A percentile compares a stretch with the other conserved stretches of the same genome.
phyloP scores from a whole-genome alignment of 2,329 filamentous ascomycete species.

The Alternaria burnsii region DNA sequence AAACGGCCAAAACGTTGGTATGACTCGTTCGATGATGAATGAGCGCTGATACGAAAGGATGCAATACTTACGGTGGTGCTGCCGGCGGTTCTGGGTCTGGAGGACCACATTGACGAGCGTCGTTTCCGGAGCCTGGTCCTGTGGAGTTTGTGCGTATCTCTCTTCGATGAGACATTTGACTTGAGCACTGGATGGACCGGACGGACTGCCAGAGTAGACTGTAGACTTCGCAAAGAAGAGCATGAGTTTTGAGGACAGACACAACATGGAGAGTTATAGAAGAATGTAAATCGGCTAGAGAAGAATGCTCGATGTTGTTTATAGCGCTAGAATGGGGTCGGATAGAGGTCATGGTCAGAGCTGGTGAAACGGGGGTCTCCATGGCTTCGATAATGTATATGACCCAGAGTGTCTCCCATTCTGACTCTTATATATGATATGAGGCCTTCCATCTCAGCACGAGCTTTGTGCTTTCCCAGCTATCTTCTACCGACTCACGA shows the following conservation, averaged over 20 bases:
- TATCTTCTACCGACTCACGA: constrained; percentile 5
- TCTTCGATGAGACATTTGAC: neutral
- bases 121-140: neutral
- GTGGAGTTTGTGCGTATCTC: neutral
- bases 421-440: constrained; percentile 17
- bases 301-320: constrained; percentile 1
- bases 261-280: neutral
- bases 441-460: constrained; percentile 21
- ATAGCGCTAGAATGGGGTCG: neutral
- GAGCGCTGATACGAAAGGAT: neutral
- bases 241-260: neutral
- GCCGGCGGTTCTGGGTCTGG: constrained; percentile 37
- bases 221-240: constrained; percentile 1
- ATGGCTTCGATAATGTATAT: constrained; percentile 5
- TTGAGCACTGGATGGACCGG: constrained; percentile 1
- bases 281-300: neutral
- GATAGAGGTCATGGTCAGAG: neutral
- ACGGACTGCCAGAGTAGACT: constrained; percentile 2
- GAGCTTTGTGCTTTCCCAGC: constrained; percentile 10
- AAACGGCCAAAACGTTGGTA: constrained; percentile 1
- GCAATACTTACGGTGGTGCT: constrained; percentile 39
- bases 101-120: neutral
- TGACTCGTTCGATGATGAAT: neutral
- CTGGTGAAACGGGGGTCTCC: neutral
- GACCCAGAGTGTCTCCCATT: neutral